Evolutionary conservation across 129 eudicot genomes (phyloP).

Genomic region (Flaveria robusta): DNA sequence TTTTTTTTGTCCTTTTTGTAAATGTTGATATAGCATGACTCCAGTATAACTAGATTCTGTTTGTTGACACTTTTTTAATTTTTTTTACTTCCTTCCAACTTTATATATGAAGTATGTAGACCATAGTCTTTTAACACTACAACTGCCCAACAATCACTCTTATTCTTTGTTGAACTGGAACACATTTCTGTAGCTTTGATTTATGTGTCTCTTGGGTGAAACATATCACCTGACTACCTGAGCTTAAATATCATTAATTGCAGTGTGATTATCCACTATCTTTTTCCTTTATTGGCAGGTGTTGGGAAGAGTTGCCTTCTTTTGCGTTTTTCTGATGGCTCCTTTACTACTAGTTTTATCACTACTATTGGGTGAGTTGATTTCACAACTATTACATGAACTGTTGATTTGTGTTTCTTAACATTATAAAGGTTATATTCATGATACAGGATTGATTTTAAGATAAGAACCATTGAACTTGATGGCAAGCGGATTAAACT

Average conservation of each 20-base stretch:
- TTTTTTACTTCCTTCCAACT: background rate
- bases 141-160: too few relatives aligned
- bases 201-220: background rate
- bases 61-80: background rate
- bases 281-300: constrained; percentile 43
- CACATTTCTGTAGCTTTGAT: constrained; percentile 16
- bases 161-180: background rate
- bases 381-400: background rate
- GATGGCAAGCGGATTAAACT: constrained; percentile 69
- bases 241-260: background rate
- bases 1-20: background rate
- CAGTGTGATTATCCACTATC: constrained; percentile 10
- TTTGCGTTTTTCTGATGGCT: constrained; percentile 70
- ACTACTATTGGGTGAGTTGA: constrained; percentile 59
- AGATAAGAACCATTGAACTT: constrained; percentile 62
- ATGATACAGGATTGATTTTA: constrained; percentile 55
- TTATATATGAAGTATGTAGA: background rate
- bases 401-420: background rate
- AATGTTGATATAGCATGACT: background rate
- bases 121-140: background rate
- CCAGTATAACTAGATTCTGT: background rate
- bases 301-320: constrained; percentile 76
- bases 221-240: background rate
- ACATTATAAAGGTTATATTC: background rate
- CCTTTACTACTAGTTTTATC: constrained; percentile 70